Evolutionary conservation across 2,329 filamentous ascomycete species (phyloP).

Genomic region (Trichothecium sympodiale): DNA sequence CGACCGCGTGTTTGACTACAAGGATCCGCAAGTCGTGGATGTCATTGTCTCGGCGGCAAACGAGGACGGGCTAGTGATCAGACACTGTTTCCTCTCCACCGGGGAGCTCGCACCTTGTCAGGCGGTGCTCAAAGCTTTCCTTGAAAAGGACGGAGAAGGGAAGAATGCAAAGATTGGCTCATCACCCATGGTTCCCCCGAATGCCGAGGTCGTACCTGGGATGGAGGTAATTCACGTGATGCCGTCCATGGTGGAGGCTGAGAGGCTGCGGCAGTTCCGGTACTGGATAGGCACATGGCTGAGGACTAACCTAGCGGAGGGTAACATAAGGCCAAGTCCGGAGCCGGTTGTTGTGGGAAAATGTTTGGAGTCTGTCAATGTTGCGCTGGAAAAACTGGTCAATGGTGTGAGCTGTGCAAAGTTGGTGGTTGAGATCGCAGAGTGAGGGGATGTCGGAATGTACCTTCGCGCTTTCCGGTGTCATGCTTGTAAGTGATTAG

Average conservation of each 20-base stretch:
- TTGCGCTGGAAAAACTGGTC: slow-evolving; percentile 21
- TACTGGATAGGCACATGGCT: slow-evolving; percentile 29
- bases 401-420: slow-evolving; percentile 31
- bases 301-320: slow-evolving; percentile 18
- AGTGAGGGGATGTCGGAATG: no score
- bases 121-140: slow-evolving; percentile 22
- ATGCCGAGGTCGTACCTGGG: slow-evolving; percentile 16
- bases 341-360: slow-evolving; percentile 23
- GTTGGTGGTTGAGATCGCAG: slow-evolving; percentile 26
- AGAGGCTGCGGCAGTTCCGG: slow-evolving; percentile 23
- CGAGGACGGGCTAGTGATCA: slow-evolving; percentile 23
- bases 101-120: slow-evolving; percentile 24
- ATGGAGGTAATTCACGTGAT: slow-evolving; percentile 26
- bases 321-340: slow-evolving; percentile 25
- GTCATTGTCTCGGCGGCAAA: slow-evolving; percentile 23
- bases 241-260: slow-evolving; percentile 20
- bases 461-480: no score
- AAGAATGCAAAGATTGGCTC: slow-evolving; percentile 22
- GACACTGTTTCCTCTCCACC: slow-evolving; percentile 28
- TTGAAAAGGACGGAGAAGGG: neutral
- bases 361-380: slow-evolving; percentile 24
- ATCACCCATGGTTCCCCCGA: slow-evolving; percentile 20
- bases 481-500: no score
- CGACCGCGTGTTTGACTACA: slow-evolving; percentile 31
- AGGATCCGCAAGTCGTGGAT: slow-evolving; percentile 14